Percentiles rank a stretch among this genome's conserved stretches.
phyloP scores from a whole-genome alignment of 495 filamentous ascomycete species.

The Aspergillus ostianus region DNA sequence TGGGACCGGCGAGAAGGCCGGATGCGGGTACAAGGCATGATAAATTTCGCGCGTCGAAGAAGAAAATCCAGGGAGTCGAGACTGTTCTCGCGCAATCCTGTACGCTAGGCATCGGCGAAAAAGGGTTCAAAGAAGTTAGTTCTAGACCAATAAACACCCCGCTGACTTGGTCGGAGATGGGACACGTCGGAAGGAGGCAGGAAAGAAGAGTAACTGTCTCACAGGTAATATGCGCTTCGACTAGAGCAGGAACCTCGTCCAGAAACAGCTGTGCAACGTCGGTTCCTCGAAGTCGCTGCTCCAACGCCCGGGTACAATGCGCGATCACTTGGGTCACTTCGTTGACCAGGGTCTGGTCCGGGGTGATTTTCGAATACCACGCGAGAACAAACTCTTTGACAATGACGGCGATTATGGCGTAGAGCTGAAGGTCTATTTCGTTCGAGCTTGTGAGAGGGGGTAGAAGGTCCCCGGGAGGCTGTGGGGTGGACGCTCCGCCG shows the following conservation, averaged over 20 bases:
- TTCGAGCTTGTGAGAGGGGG: constrained; percentile 92
- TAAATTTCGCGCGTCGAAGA: constrained; percentile 62
- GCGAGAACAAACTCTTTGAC: constrained; percentile 83
- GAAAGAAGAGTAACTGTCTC: constrained; percentile 30
- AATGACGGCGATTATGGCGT: constrained; percentile 85
- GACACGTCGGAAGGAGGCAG: not conserved
- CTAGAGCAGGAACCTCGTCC: constrained; percentile 82
- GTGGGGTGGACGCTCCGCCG: constrained; percentile 39
- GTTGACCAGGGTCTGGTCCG: constrained; percentile 80
- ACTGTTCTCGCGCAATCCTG: constrained; percentile 55
- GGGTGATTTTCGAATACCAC: constrained; percentile 91
- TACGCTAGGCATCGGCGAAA: constrained; percentile 33
- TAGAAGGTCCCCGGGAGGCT: constrained; percentile 72
- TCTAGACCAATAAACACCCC: not conserved
- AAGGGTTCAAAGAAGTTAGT: not conserved
- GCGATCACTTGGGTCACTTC: constrained; percentile 88
- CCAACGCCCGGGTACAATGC: constrained; percentile 81
- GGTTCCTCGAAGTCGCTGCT: constrained; percentile 76
- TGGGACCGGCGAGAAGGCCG: constrained; percentile 74
- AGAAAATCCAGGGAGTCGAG: constrained; percentile 37
- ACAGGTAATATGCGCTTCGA: constrained; percentile 82
- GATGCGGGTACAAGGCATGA: constrained; percentile 78
- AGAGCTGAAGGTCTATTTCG: constrained; percentile 87
- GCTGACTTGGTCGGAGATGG: not conserved
- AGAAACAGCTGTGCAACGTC: constrained; percentile 80